A percentile compares a stretch with the other conserved stretches of the same genome.
Evolutionary conservation across 371 early-diverging fungal genomes (phyloP).

Genomic region (Furculomyces boomerangus): DNA sequence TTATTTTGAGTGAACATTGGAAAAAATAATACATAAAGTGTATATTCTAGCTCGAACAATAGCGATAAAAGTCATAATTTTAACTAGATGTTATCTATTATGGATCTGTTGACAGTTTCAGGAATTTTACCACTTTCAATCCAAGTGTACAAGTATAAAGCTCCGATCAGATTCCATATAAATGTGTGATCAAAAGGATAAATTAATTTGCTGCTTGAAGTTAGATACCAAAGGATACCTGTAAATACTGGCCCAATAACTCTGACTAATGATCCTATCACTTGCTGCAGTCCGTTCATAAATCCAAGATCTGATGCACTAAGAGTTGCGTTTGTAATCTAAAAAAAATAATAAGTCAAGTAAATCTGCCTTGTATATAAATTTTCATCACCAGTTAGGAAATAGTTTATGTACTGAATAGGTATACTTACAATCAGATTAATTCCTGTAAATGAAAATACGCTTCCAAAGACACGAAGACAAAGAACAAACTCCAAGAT

Average conservation of each 20-base stretch:
- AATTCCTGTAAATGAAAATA: not conserved
- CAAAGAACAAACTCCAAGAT: not conserved
- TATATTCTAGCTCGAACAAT: no score
- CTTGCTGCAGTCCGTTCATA: conserved; percentile 21
- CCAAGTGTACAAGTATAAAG: not conserved
- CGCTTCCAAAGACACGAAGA: not conserved
- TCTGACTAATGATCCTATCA: conserved; percentile 11
- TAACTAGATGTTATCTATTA: not conserved
- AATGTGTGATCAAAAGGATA: not conserved
- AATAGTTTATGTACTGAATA: not conserved
- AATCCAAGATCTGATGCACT: conserved; percentile 13
- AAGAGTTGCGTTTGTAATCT: conserved; percentile 18
- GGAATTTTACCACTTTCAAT: not conserved
- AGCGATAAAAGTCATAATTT: no score
- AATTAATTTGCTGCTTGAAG: not conserved
- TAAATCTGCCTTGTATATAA: no score
- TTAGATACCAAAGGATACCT: conserved; percentile 9
- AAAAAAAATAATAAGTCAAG: not conserved
- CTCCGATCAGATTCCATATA: not conserved
- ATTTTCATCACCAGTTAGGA: not conserved
- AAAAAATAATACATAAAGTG: no score
- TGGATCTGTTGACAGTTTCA: not conserved
- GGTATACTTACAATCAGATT: not conserved
- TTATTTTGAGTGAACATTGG: no score
- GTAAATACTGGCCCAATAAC: conserved; percentile 16